Evolutionary conservation across 2,329 filamentous ascomycete species (phyloP), one percentile per base, ranked within the genome.

Genomic region (Microdochium trichocladiopsis): DNA sequence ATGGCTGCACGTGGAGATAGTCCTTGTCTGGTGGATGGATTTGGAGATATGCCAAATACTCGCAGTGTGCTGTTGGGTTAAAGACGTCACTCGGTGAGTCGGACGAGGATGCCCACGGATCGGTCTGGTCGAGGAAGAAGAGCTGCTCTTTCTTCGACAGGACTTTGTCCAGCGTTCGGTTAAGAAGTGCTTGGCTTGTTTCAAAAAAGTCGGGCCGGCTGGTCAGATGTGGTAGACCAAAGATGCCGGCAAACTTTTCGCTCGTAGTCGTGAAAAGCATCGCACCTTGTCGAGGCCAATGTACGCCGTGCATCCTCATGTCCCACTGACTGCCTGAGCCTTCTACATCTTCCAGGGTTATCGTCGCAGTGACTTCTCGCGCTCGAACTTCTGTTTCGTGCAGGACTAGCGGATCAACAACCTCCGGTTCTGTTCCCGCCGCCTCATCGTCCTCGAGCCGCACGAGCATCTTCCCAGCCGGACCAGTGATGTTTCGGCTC

Each of bases 171-270:
- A 96, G 73, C 0, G 88, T 92, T 57, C 79, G 75, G 61, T 93
- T 88, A 33, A 97, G 74, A 16, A 95, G 72, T 50, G 73, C 72
- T 62, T 86, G 67, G 71, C 83, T 76, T 55, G 79, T 76, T 62
- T 71, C 66, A 65, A 82, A 83, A 62, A 78, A 83, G 49, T 80
- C 73, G 3, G 72, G 64, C 21, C 73, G 68, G 0, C 89, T 79
- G 1, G 88, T 77, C 50, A 99, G 78, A 67, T 97, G 91, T 24
- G 94, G 92, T 48, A 97, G 73, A 2, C 86, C 88, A 66, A 95
- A 95, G 52, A 97, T 86, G 45, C 94, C 92, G n/a, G 87, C 83
- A 63, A 94, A 94, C 72, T 95, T 96, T 64, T 96, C 88, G 67
- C 91, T 96, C 48, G 91, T 93, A 1, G 93, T 96, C 2, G 87